Evolutionary conservation across 352 stramenopile genomes (phyloP).

Genomic region (Thalassiosira oceanica): DNA sequence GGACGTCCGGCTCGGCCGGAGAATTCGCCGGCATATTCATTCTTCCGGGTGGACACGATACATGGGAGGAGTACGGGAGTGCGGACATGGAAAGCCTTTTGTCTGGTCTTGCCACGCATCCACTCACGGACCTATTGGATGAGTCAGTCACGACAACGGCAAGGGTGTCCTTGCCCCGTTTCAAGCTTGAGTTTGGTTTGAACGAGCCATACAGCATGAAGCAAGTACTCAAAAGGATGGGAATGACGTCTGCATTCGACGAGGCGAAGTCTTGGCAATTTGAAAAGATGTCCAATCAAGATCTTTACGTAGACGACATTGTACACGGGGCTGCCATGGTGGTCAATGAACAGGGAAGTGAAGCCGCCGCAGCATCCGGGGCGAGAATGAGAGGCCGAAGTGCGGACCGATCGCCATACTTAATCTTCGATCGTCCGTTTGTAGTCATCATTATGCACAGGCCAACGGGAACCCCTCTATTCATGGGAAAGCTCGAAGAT

Average conservation of each 20-base stretch:
- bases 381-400: constrained; percentile 5
- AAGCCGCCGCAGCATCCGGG: constrained; percentile 13
- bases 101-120: not conserved
- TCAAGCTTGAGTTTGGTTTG: constrained; percentile 28
- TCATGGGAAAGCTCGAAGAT: constrained; percentile 2
- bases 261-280: constrained; percentile 3
- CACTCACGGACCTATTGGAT: constrained; percentile 12
- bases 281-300: constrained; percentile 19
- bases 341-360: constrained; percentile 24
- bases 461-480: constrained; percentile 12
- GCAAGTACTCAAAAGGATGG: constrained; percentile 13
- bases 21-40: constrained; percentile 35
- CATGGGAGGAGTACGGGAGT: no score
- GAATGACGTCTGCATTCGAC: constrained; percentile 20
- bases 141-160: constrained; percentile 12
- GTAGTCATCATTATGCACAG: constrained; percentile 11
- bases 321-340: constrained; percentile 21
- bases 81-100: constrained; percentile 22
- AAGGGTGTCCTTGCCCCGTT: constrained; percentile 25
- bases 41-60: constrained; percentile 12
- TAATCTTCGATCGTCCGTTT: constrained; percentile 25
- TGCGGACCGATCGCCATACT: not conserved
- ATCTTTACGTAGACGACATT: constrained; percentile 9
- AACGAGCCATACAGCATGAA: constrained; percentile 12
- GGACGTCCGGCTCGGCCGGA: not conserved